Evolutionary conservation across 306 rosid genomes (phyloP).

Genomic region (Quercus bicolor): DNA sequence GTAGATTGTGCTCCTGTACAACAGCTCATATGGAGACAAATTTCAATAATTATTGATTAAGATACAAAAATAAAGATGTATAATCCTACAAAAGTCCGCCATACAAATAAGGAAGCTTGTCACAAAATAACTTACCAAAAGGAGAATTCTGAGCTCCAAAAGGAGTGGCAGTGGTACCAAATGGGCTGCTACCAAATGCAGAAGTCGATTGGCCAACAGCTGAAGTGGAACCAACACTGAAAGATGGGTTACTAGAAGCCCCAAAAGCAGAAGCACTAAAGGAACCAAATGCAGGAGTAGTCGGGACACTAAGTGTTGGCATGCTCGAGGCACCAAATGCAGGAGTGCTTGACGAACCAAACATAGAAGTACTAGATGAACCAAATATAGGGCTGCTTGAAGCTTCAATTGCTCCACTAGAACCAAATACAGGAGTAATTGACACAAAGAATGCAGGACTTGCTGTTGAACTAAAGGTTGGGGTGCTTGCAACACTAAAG

Average conservation of each 20-base stretch:
- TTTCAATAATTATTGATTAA: slow-evolving; percentile 8
- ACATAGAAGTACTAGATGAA: slow-evolving; percentile 29
- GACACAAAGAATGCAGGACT: slow-evolving; percentile 53
- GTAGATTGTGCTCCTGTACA: slow-evolving; percentile 68
- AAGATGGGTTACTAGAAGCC: slow-evolving; percentile 60
- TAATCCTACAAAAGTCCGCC: not conserved
- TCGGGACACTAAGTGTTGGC: slow-evolving; percentile 46
- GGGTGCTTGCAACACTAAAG: slow-evolving; percentile 63
- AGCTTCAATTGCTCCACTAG: slow-evolving; percentile 71
- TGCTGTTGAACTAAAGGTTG: slow-evolving; percentile 67
- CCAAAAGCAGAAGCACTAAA: slow-evolving; percentile 56
- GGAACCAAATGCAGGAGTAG: slow-evolving; percentile 48
- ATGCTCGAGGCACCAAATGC: slow-evolving; percentile 50
- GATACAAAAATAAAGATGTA: not conserved
- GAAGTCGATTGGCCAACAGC: slow-evolving; percentile 58
- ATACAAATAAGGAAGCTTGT: not conserved
- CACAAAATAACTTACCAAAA: slow-evolving; percentile 14
- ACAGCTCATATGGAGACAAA: slow-evolving; percentile 7
- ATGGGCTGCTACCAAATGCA: slow-evolving; percentile 71
- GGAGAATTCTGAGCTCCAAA: slow-evolving; percentile 76
- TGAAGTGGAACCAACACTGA: slow-evolving; percentile 32
- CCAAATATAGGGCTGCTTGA: slow-evolving; percentile 50
- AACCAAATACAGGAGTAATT: slow-evolving; percentile 61
- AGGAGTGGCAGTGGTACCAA: slow-evolving; percentile 59
- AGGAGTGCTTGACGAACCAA: slow-evolving; percentile 49